Evolutionary conservation across 495 filamentous ascomycete genomes (phyloP), one percentile per base, ranked within the genome.

Genomic region (Penicillium malachiteum): DNA sequence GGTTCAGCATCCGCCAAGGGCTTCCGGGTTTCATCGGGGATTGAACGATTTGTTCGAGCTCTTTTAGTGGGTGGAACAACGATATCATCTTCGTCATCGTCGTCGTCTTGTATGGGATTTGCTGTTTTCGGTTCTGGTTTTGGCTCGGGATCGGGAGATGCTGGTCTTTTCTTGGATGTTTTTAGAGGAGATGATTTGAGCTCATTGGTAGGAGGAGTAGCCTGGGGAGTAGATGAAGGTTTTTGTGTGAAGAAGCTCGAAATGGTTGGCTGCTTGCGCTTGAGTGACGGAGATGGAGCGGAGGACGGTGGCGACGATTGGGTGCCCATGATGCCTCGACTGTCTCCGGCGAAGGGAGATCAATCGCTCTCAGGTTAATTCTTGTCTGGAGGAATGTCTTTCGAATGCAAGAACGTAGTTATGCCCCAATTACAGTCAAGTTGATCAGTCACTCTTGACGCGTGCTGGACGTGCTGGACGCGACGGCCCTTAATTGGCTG

Each of bases 241-340:
- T 83, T 89, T 26, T 82, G 84, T 3, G 83, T 83, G 69, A 96
- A 96, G 75, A 96, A 96, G 68, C 82, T 92, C 1, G 90, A 91
- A 48, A 96, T 86, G 5, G 88, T 88, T 54, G 87, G 82, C 66
- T 96, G 91, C 63, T 87, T 90, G 86, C 67, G 69, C 56, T 73
- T 77, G 43, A 70, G 21, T 13, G 59, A 67, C 40, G 69, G 68
- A n/a, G 77, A 75, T 13, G 73, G 68, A 14, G 68, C 67, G 7
- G 74, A 71, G 43, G 72, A 63, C 62, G 71, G 61, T 65, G 71
- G 72, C 13, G 76, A 78, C 26, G 75, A 74, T 41, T 66, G 63
- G 18, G 68, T 59, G 44, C 71, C 63, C 72, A 75, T 76, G n/a
- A 11, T 57, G 30, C 6, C 37, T 40, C 34, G 34, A 16, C 5